phyloP scores from a whole-genome alignment of 2,329 filamentous ascomycete species.

The Fusarium redolens region DNA sequence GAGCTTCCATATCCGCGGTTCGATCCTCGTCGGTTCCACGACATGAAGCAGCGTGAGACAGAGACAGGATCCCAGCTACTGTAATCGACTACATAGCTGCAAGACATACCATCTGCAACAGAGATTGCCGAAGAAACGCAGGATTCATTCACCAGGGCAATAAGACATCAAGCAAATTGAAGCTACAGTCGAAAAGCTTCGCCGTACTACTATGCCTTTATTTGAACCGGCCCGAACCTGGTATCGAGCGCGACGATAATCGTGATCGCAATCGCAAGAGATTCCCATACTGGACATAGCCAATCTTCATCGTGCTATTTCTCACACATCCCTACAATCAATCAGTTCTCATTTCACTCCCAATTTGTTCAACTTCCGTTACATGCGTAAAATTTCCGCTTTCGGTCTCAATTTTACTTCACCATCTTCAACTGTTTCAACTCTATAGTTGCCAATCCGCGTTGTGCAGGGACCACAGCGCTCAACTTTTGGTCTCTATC shows the following conservation, averaged over 20 bases:
- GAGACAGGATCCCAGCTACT: neutral
- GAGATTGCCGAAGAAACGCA: neutral
- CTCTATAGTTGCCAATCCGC: constrained; percentile 17
- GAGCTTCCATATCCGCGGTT: neutral
- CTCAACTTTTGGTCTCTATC: constrained; percentile 5
- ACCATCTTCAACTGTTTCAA: constrained; percentile 5
- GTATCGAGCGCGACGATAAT: constrained; percentile 1
- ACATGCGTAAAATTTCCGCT: constrained; percentile 5
- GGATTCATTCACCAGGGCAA: neutral
- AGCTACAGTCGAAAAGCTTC: constrained; percentile 16
- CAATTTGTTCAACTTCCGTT: neutral
- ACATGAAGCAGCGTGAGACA: neutral
- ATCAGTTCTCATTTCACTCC: neutral
- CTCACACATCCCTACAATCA: neutral
- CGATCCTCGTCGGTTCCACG: constrained; percentile 2
- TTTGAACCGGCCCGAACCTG: constrained; percentile 3
- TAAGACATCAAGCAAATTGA: neutral
- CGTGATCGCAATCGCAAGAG: constrained; percentile 3
- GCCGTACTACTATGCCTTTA: constrained; percentile 17
- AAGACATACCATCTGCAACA: constrained; percentile 2
- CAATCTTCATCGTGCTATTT: neutral
- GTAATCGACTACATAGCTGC: neutral
- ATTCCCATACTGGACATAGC: neutral
- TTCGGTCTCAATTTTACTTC: neutral
- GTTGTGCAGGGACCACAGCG: constrained; percentile 29